Evolutionary conservation across 116 monocot genomes (phyloP).

Genomic region (Trichopus zeylanicus): DNA sequence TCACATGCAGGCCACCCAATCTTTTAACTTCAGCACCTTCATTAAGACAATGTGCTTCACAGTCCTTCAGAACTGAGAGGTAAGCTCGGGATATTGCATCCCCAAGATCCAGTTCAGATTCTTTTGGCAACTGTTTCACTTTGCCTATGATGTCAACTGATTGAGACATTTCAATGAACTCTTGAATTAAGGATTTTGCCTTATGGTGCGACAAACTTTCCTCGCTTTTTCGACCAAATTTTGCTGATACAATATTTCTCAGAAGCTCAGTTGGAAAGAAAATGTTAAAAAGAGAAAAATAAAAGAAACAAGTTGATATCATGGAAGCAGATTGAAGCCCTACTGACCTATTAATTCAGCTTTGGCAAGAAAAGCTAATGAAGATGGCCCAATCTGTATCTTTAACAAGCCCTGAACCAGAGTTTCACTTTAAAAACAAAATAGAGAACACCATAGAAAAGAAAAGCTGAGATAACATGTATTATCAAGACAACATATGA

Average conservation of each 20-base stretch:
- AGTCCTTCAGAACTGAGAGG: constrained; percentile 65
- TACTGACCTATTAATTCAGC: constrained; percentile 73
- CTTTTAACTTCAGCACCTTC: constrained; percentile 87
- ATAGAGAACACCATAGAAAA: background rate
- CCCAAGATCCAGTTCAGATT: constrained; percentile 53
- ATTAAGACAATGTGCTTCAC: constrained; percentile 73
- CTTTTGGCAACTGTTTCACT: constrained; percentile 37
- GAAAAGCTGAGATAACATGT: background rate
- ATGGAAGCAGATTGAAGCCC: constrained; percentile 2
- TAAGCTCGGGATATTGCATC: constrained; percentile 68
- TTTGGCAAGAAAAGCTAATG: constrained; percentile 79
- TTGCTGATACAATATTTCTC: constrained; percentile 38
- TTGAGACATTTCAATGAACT: constrained; percentile 81
- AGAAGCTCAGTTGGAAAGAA: background rate
- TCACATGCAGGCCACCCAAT: constrained; percentile 95
- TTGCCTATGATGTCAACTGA: constrained; percentile 47
- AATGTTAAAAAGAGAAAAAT: background rate
- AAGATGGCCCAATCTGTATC: constrained; percentile 72
- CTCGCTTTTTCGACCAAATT: constrained; percentile 64
- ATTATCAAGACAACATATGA: background rate
- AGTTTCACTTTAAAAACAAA: background rate
- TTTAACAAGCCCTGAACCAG: constrained; percentile 55
- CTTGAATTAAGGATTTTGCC: constrained; percentile 68
- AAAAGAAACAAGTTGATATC: background rate
- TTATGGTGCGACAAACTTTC: constrained; percentile 56